Base-by-base conservation (phyloP, 208 protist genomes). In the Leishmania guyanensis region DNA sequence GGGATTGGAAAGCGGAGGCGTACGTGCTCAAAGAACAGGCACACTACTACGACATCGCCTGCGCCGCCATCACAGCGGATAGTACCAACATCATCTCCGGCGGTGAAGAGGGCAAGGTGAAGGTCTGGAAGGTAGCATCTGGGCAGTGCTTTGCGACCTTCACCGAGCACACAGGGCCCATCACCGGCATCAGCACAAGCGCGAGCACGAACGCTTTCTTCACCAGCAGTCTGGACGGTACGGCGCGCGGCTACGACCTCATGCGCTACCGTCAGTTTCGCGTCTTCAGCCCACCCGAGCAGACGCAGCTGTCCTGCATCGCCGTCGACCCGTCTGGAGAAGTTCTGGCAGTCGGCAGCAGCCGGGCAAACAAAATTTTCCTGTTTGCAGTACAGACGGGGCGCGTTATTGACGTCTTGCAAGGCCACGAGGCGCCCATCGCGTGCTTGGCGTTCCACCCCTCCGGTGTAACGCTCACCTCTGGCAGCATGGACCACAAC, bases 71-170 rank as follows among this genome's bases (percentile, higher is more conserved):
- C 86, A 97, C 94, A 43, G 92, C 91, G 29, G 96, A 98, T 87
- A 92, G 94, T 77, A 88, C 83, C 53, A 87, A 90, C 82, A 95
- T 99, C 84, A 90, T 97, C 81, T 98, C 95, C 46, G 95, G 96
- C 60, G 95, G 94, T 66, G 94, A 98, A 53, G 97, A 99, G 79
- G 96, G 96, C 62, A 98, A 98, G 84, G 92, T 99, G 51, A 99
- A 99, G 87, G 93, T 98, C 50, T 99, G 97, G 97, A 98, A 96
- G 77, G 89, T 89, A 14, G 79, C 87, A 66, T 94, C 92, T 2
- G 97, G 97, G 22, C 94, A 98, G 86, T 99, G 96, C 88, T 95
- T 97, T 73, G 95, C 96, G n/a, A 99, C 95, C 79, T 98, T 99
- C 80, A 95, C 90, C 17, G 97, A 98, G 62, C 95, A 98, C 85